A percentile compares a stretch with the other conserved stretches of the same genome.
phyloP scores from a whole-genome alignment of 495 filamentous ascomycete genomes.

The Neohortaea acidophila region DNA sequence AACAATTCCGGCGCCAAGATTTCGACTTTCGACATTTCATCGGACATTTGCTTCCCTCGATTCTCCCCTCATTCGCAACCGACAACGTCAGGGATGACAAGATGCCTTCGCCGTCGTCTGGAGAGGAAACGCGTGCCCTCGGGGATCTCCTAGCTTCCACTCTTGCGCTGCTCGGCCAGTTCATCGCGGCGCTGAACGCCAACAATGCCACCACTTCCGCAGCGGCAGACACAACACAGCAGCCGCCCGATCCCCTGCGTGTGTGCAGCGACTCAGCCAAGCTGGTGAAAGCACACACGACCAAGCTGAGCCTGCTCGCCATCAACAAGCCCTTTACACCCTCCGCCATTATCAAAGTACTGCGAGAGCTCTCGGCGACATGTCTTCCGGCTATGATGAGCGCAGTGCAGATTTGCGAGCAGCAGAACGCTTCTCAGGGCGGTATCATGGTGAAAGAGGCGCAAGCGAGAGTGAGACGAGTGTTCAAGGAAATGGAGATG shows the following conservation, averaged over 20 bases:
- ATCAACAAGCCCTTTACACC: constrained; percentile 75
- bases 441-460: constrained; percentile 15
- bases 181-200: constrained; percentile 25
- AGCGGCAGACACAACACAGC: constrained; percentile 9
- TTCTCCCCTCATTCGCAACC: too few species aligned
- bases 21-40: too few species aligned
- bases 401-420: constrained; percentile 45
- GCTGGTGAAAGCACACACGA: constrained; percentile 63
- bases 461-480: constrained; percentile 26
- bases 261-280: constrained; percentile 50
- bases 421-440: constrained; percentile 4
- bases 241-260: constrained; percentile 37
- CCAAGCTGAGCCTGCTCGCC: constrained; percentile 70
- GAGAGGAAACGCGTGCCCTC: constrained; percentile 12
- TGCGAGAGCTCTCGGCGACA: constrained; percentile 48
- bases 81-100: constrained; percentile 1
- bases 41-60: too few species aligned
- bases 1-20: too few species aligned
- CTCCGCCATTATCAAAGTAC: constrained; percentile 49
- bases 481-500: constrained; percentile 33
- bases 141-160: constrained; percentile 22
- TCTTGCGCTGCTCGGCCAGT: constrained; percentile 21
- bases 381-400: constrained; percentile 57
- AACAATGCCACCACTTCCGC: constrained; percentile 16
- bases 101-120: constrained; percentile 1